A percentile compares a stretch with the other conserved stretches of the same genome.
Conservation (phyloP, 2,329 filamentous ascomycete species). For the Monosporascus sp. region DNA sequence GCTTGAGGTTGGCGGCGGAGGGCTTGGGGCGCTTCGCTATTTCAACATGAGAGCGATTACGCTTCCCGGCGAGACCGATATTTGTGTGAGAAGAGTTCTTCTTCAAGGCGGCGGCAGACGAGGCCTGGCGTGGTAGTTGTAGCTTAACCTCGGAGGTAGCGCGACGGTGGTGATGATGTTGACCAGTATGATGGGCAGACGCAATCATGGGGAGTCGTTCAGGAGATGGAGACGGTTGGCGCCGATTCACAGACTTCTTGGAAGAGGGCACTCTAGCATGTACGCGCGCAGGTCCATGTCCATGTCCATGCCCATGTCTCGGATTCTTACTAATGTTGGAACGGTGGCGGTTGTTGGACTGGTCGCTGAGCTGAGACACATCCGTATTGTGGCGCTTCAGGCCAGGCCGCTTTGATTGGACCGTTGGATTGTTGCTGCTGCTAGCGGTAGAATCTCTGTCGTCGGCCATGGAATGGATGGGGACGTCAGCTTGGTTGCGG, state of each 20-base stretch:
- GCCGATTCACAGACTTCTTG: slow-evolving; percentile 35
- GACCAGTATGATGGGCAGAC: not conserved
- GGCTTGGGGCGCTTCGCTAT: slow-evolving; percentile 44
- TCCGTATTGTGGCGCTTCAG: not conserved
- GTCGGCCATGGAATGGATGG: not conserved
- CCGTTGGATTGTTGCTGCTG: not conserved
- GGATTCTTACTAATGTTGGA: not conserved
- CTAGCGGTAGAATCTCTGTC: not conserved
- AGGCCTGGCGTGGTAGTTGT: slow-evolving; percentile 40
- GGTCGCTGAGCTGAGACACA: not conserved
- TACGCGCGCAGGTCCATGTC: slow-evolving; percentile 26
- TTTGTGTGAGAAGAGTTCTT: slow-evolving; percentile 51
- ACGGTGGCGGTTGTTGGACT: not conserved
- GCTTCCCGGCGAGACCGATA: slow-evolving; percentile 38
- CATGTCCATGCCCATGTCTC: not conserved
- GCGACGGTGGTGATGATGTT: slow-evolving; percentile 37
- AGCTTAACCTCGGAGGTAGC: slow-evolving; percentile 47
- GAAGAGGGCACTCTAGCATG: slow-evolving; percentile 45
- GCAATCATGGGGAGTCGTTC: slow-evolving; percentile 30
- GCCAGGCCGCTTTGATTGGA: not conserved
- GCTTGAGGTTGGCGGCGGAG: slow-evolving; percentile 48
- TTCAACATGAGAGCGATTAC: slow-evolving; percentile 56
- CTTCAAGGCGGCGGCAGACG: slow-evolving; percentile 39
- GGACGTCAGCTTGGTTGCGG: not conserved
- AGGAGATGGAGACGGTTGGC: slow-evolving; percentile 35